Evolutionary conservation across 2,329 filamentous ascomycete species (phyloP).

Genomic region (Epichloe bromicola): DNA sequence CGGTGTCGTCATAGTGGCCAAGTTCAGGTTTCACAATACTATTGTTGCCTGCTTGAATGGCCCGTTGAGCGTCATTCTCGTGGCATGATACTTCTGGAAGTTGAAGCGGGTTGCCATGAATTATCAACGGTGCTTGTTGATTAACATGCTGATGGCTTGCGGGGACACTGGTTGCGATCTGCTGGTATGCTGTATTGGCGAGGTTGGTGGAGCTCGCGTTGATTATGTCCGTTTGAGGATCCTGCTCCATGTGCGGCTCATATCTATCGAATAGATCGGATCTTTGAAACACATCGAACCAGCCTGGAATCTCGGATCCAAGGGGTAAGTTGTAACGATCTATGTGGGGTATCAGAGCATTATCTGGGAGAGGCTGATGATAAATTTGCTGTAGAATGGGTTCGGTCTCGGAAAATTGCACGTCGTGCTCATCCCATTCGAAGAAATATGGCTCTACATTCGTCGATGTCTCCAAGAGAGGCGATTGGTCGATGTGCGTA

Average conservation of each 20-base stretch:
- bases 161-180: background rate
- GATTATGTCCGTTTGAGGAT: background rate
- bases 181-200: background rate
- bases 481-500: background rate
- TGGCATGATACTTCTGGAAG: background rate
- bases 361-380: background rate
- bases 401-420: background rate
- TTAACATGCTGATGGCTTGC: background rate
- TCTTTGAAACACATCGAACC: background rate
- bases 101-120: background rate
- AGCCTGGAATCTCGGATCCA: background rate
- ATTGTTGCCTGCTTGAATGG: background rate
- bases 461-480: background rate
- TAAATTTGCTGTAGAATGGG: background rate
- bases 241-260: background rate
- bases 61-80: background rate
- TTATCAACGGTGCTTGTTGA: background rate
- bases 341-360: background rate
- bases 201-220: background rate
- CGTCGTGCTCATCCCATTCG: background rate
- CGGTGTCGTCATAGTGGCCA: background rate
- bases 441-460: background rate
- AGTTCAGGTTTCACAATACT: background rate
- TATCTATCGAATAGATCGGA: background rate
- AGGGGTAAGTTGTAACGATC: background rate